Evolutionary conservation across 2,329 filamentous ascomycete species (phyloP), one percentile per base, ranked within the genome.

Genomic region (Dendrostoma leiphaemia): DNA sequence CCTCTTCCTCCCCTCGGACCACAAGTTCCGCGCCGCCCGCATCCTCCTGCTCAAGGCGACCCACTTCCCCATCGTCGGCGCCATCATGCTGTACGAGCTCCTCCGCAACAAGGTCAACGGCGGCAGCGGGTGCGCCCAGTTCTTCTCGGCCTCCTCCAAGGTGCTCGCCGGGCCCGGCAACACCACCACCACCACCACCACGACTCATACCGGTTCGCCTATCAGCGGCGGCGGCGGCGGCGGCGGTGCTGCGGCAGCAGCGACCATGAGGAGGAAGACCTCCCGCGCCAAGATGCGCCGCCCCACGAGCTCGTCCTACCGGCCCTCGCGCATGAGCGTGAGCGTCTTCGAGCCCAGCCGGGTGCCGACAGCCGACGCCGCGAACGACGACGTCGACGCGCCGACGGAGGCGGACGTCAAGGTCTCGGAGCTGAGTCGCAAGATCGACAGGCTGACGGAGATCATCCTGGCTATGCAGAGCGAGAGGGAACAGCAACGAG

Each of bases 21-120:
- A 51, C 48, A 80, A 79, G 55, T 80, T 92, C 61, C 85, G 89
- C 44, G 74, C 74, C 24, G 77, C 76, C 17, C 79, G 84, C 43
- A 87, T 88, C 57, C 54, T 81, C 38, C 73, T 87, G n/a, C 76
- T 88, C 52, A 84, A 84, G 61, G 73, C 76, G 4, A 86, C 83
- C 0, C 84, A 86, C 62, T 73, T 83, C 44, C 88, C 89, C 29
- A 83, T 90, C 58, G 86, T 91, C 26, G 81, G 71, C n/a, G 72
- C 78, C 43, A 91, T 92, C 60, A 79, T 82, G 67, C 64, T 78
- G n/a, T 91, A 88, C 66, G 88, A 90, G 69, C 73, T 74, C 62
- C 59, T 81, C 43, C 69, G 70, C 21, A 68, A 68, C 53, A 73
- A 71, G 48, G 62, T 72, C n/a, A n/a, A n/a, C n/a, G 7, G 58